Conservation (phyloP, 306 rosid genomes). For the Castanea crenata region DNA sequence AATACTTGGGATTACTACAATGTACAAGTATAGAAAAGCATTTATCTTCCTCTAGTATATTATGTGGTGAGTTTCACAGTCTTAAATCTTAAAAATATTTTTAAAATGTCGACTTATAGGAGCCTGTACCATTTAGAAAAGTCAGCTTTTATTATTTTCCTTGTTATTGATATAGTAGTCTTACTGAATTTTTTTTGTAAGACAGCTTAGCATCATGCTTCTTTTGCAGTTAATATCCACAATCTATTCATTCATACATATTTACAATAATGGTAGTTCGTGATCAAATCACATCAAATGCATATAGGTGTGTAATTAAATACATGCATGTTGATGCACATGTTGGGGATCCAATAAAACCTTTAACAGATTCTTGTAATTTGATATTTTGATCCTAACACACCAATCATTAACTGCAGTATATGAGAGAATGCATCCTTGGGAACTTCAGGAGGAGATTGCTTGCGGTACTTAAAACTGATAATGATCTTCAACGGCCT, state of each 20-base stretch:
- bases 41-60: background rate
- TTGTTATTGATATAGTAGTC: background rate
- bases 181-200: background rate
- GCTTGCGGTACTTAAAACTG: slow-evolving; percentile 90
- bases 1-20: background rate
- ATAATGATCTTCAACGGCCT: slow-evolving; percentile 95
- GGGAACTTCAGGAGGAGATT: slow-evolving; percentile 97
- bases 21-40: background rate
- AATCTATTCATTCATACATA: background rate
- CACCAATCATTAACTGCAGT: slow-evolving; percentile 56
- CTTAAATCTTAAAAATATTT: background rate
- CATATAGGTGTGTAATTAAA: background rate
- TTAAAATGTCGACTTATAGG: background rate
- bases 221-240: background rate
- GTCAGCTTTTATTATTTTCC: background rate
- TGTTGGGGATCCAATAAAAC: background rate
- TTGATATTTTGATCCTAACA: slow-evolving; percentile 25
- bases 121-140: background rate
- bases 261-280: background rate
- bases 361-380: background rate
- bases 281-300: background rate
- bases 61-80: background rate
- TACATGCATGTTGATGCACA: background rate
- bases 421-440: slow-evolving; percentile 99
- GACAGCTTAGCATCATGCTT: background rate